Percentiles rank a stretch among this genome's conserved stretches.
Evolutionary conservation across 371 early-diverging fungal genomes (phyloP).

Genomic region (Mortierella sp.): DNA sequence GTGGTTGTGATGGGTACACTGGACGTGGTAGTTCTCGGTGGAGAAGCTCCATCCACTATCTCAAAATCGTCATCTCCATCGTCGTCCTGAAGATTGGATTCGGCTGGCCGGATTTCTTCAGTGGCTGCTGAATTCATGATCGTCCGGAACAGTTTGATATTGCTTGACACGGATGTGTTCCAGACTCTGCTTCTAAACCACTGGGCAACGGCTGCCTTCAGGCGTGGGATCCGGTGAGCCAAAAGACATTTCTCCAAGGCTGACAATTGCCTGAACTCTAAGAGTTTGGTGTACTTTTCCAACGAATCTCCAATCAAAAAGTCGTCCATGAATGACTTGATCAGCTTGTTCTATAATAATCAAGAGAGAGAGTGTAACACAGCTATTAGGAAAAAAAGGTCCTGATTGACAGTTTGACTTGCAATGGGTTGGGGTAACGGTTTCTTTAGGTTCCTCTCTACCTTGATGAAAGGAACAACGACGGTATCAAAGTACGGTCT

Average conservation of each 20-base stretch:
- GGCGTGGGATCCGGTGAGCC: conserved; percentile 52
- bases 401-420: too few species aligned
- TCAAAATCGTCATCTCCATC: conserved; percentile 3
- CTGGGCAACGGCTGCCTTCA: conserved; percentile 45
- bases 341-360: conserved; percentile 57
- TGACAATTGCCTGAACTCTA: conserved; percentile 51
- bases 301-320: conserved; percentile 58
- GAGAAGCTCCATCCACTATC: neutral
- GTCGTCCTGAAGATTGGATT: neutral
- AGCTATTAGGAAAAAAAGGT: conserved; percentile 1
- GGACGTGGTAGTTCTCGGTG: too few species aligned
- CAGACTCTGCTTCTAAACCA: conserved; percentile 45
- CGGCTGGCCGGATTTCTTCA: conserved; percentile 2
- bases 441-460: too few species aligned
- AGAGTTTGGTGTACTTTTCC: conserved; percentile 51
- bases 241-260: conserved; percentile 61
- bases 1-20: too few species aligned
- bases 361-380: neutral
- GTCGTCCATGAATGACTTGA: conserved; percentile 63
- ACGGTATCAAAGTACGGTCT: conserved; percentile 55
- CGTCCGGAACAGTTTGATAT: conserved; percentile 36
- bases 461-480: conserved; percentile 60
- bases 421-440: too few species aligned
- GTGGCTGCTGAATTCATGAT: conserved; percentile 34
- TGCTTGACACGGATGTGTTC: conserved; percentile 20